Evolutionary conservation across 1,284 basidiomycete species (phyloP).

Genomic region (Ustilago nuda): DNA sequence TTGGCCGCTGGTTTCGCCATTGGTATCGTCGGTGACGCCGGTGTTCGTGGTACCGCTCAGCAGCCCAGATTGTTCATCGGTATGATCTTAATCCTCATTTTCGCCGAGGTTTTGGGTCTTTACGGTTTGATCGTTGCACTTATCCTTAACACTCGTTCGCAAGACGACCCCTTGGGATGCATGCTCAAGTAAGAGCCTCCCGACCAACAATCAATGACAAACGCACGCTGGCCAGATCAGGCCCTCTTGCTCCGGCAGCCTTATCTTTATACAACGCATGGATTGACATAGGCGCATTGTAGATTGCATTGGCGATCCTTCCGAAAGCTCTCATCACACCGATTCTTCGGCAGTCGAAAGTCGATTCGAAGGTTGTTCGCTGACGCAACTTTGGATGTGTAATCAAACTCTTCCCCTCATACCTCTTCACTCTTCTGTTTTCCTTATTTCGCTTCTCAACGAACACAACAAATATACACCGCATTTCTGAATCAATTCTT

Average conservation of each 20-base stretch:
- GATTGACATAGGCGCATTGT: background rate
- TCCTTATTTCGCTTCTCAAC: constrained; percentile 17
- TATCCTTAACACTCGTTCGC: constrained; percentile 79
- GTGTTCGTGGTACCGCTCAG: constrained; percentile 71
- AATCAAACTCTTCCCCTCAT: background rate
- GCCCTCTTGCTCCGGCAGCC: background rate
- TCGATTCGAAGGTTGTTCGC: no score
- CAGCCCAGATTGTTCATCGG: constrained; percentile 91
- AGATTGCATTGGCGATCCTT: no score
- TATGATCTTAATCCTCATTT: constrained; percentile 80
- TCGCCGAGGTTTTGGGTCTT: constrained; percentile 90
- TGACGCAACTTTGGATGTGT: constrained; percentile 1
- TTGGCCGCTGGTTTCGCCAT: constrained; percentile 98
- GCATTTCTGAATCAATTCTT: constrained; percentile 16
- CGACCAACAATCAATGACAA: background rate
- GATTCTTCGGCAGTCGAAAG: no score
- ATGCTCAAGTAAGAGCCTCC: constrained; percentile 41
- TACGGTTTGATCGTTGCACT: constrained; percentile 90
- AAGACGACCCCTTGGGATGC: constrained; percentile 60
- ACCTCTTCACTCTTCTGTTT: background rate
- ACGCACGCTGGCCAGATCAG: background rate
- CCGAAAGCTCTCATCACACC: no score
- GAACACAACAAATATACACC: constrained; percentile 39
- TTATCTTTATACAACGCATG: background rate
- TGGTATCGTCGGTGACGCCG: constrained; percentile 93